A percentile compares a stretch with the other conserved stretches of the same genome.
phyloP scores from a whole-genome alignment of 2,329 filamentous ascomycete species.

The Xylaria sp. region DNA sequence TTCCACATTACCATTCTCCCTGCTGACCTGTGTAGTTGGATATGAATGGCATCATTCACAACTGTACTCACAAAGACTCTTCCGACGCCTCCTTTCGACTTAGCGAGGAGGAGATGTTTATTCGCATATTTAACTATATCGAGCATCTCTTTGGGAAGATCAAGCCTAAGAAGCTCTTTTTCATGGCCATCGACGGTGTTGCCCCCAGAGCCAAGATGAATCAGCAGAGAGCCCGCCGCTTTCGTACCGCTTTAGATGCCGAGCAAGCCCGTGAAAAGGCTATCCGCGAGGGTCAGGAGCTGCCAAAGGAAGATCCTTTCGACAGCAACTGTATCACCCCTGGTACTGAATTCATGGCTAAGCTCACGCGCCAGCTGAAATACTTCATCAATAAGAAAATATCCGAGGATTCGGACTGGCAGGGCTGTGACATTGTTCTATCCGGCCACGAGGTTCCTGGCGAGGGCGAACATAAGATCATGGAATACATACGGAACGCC shows the following conservation, averaged over 20 bases:
- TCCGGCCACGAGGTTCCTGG: slow-evolving; percentile 98
- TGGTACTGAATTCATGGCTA: slow-evolving; percentile 97
- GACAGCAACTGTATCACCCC: slow-evolving; percentile 99
- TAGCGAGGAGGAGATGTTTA: slow-evolving; percentile 99
- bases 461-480: slow-evolving; percentile 99
- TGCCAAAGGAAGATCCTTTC: slow-evolving; percentile 94
- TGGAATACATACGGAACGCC: slow-evolving; percentile 98
- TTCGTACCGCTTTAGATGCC: slow-evolving; percentile 89
- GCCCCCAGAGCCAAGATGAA: slow-evolving; percentile 99
- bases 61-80: slow-evolving; percentile 97
- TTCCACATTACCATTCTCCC: slow-evolving; percentile 28
- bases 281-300: slow-evolving; percentile 82
- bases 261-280: slow-evolving; percentile 93
- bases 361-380: slow-evolving; percentile 89
- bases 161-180: slow-evolving; percentile 97
- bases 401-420: slow-evolving; percentile 96
- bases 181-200: slow-evolving; percentile 99
- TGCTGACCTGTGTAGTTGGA: slow-evolving; percentile 64
- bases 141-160: slow-evolving; percentile 99
- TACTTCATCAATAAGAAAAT: slow-evolving; percentile 99
- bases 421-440: slow-evolving; percentile 92
- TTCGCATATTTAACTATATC: slow-evolving; percentile 99
- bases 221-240: slow-evolving; percentile 93
- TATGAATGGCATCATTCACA: slow-evolving; percentile 99
- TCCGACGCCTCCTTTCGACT: slow-evolving; percentile 91